Evolutionary conservation across 192 early-diverging fungal genomes (phyloP), one percentile per base, ranked within the genome.

Genomic region (Coemansia sp.): DNA sequence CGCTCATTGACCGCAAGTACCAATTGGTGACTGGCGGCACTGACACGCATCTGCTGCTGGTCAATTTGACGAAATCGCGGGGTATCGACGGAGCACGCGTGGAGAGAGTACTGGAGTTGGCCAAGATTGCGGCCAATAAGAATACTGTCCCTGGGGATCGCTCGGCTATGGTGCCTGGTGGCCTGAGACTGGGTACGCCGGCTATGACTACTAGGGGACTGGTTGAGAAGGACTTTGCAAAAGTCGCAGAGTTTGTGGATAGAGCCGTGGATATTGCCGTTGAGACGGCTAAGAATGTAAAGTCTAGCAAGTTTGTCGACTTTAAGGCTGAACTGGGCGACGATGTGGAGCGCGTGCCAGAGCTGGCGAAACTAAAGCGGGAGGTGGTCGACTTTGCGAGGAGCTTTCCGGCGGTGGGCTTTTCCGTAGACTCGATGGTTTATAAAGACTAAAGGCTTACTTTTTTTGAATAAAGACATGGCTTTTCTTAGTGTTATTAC

Each of bases 101-200:
- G 0, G 96, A 99, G 85, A 89, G 95, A 50, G 87, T 99, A 19
- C 84, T 99, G 42, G 97, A 99, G 84, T 86, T 97, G 64, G 91
- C 88, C 80, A 99, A 99, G 81, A 94, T 99, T 84, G 95, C 97
- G 0, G 89, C 94, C 45, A 99, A 99, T 87, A 99, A 99, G 86
- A 99, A 99, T 89, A 99, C 97, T 0, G 94, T 99, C 42, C 96
- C 97, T 5, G 95, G 95, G 15, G 97, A 99, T 78, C 95, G 93
- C 76, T 89, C 86, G 32, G 97, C 97, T 0, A 86, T 99, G 81
- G 86, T 96, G 37, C 97, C 96, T 19, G 90, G 92, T 64, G 97
- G 97, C 51, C 88, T 99, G 62, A 90, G 97, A 64, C 87, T 99
- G 68, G 97, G 95, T 72, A 90, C 94, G 8, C 97, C 97, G 19